These are phyloP conservation scores for Cephalotrichum gorgonifer DNA, from an alignment of 2,329 filamentous ascomycete genomes.

Conservation along the genomic window DNA sequence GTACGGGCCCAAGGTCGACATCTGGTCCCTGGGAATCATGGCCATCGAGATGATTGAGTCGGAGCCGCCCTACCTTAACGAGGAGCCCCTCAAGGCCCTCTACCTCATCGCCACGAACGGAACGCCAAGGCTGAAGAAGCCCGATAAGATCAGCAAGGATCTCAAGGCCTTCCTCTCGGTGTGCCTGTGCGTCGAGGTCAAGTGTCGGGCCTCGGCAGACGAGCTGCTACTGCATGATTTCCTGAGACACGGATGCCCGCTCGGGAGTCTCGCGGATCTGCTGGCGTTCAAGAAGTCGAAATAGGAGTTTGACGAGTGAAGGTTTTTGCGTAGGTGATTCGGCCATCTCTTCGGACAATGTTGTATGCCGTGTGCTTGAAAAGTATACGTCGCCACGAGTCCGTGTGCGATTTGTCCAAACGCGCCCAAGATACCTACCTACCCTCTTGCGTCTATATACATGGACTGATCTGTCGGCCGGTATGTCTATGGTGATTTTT, in stretches of 20 bases:
- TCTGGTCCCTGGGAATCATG: conserved; percentile 99
- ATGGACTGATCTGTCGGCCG: no score
- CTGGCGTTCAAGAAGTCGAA: conserved; percentile 76
- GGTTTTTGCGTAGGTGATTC: no score
- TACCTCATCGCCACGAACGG: conserved; percentile 98
- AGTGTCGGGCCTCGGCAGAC: conserved; percentile 81
- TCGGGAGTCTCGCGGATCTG: conserved; percentile 74
- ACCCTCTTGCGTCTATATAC: no score
- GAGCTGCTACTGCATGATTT: conserved; percentile 91
- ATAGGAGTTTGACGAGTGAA: conserved; percentile 25
- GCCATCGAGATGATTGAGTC: conserved; percentile 99
- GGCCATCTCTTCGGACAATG: no score
- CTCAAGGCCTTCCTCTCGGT: conserved; percentile 95
- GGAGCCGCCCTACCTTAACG: conserved; percentile 94
- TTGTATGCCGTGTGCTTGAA: no score
- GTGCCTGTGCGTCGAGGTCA: conserved; percentile 93
- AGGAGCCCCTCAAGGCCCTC: conserved; percentile 92
- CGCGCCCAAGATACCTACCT: no score
- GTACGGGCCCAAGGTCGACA: conserved; percentile 96
- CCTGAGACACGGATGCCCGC: conserved; percentile 79
- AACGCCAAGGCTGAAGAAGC: conserved; percentile 93
- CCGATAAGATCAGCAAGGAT: conserved; percentile 95
- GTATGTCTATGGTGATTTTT: no score
- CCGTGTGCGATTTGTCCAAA: no score
- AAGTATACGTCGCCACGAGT: no score